phyloP scores from a whole-genome alignment of 2,329 filamentous ascomycete genomes.

The Cryphonectria parasitica region DNA sequence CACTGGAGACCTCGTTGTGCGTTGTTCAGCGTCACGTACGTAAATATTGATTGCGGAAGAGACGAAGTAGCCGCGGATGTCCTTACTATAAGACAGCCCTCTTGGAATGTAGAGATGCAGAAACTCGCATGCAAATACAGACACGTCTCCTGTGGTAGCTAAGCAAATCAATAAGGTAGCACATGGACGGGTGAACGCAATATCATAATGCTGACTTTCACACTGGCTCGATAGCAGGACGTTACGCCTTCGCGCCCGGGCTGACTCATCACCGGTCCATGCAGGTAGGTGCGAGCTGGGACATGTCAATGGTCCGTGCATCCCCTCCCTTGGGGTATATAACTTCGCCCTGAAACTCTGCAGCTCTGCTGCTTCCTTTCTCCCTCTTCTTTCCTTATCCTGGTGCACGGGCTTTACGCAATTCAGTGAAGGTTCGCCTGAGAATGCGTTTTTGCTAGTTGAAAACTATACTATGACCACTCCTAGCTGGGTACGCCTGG shows the following conservation, averaged over 20 bases:
- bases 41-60: not conserved
- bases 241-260: not conserved
- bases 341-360: constrained; percentile 11
- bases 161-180: not conserved
- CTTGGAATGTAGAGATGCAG: not conserved
- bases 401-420: constrained; percentile 79
- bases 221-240: not conserved
- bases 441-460: constrained; percentile 89
- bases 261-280: not conserved
- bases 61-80: not conserved
- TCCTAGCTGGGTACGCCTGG: constrained; percentile 70
- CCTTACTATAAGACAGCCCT: not conserved
- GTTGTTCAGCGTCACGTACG: no score
- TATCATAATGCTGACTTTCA: not conserved
- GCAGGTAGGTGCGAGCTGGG: not conserved
- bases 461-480: constrained; percentile 84
- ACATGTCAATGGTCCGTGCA: constrained; percentile 3
- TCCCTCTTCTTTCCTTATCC: constrained; percentile 55
- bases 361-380: constrained; percentile 32
- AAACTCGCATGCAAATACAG: not conserved
- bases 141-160: not conserved
- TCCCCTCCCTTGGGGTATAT: constrained; percentile 14
- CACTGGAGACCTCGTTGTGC: no score
- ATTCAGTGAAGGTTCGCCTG: constrained; percentile 87
- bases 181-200: not conserved